Percentiles rank a stretch among this genome's conserved stretches.
These are phyloP conservation scores for Echinochloa phyllopogon DNA, from an alignment of 176 grass and related monocot genomes.

Conservation along the genomic window DNA sequence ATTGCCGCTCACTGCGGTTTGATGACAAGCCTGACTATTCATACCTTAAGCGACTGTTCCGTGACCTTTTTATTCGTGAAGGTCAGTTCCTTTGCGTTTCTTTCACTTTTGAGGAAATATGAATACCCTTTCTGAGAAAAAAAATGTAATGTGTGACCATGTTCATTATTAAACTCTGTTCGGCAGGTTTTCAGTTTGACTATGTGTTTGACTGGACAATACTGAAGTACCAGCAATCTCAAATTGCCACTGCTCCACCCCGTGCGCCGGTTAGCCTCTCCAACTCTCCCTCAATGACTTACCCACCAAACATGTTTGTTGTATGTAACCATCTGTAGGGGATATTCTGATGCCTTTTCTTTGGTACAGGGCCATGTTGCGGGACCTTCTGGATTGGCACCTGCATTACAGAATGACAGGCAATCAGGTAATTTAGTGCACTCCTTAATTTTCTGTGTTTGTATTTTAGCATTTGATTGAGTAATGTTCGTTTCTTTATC, in stretches of 20 bases:
- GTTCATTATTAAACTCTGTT: conserved; percentile 35
- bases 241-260: conserved; percentile 82
- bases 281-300: background rate
- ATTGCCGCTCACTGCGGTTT: conserved; percentile 85
- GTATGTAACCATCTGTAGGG: conserved; percentile 10
- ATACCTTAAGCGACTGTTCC: conserved; percentile 92
- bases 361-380: conserved; percentile 64
- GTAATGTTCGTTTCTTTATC: conserved; percentile 27
- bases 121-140: background rate
- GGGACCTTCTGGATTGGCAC: conserved; percentile 80
- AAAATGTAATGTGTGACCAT: background rate
- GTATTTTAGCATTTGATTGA: conserved; percentile 5
- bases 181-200: conserved; percentile 98
- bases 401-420: conserved; percentile 69
- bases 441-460: background rate
- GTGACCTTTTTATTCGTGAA: conserved; percentile 98
- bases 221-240: conserved; percentile 96
- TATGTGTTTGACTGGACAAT: conserved; percentile 99
- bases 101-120: background rate
- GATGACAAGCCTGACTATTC: conserved; percentile 98
- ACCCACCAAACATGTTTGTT: conserved; percentile 2
- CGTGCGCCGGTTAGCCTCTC: conserved; percentile 59
- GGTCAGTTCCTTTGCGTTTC: conserved; percentile 52
- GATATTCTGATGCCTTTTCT: conserved; percentile 29
- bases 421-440: conserved; percentile 67